Evolutionary conservation across 495 filamentous ascomycete genomes (phyloP).

Genomic region (Penicillium nucicola): DNA sequence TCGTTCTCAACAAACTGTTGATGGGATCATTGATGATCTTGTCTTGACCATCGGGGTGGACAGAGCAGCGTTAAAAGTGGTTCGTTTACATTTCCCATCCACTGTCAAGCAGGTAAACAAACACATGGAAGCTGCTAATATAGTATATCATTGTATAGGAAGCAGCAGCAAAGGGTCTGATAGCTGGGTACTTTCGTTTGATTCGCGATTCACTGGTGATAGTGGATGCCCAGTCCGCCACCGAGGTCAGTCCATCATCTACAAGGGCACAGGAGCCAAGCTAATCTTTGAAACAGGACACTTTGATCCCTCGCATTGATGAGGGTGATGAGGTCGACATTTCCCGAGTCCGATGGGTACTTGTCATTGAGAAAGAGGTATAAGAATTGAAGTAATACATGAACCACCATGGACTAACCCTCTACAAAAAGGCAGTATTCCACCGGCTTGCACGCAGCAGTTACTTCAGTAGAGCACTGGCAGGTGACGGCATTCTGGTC

Average conservation of each 20-base stretch:
- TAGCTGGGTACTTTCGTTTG: slow-evolving; percentile 52
- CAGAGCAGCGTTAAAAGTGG: slow-evolving; percentile 36
- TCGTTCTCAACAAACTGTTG: slow-evolving; percentile 68
- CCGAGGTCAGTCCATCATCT: slow-evolving; percentile 7
- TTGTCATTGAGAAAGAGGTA: slow-evolving; percentile 93
- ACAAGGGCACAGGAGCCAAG: background rate
- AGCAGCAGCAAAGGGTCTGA: slow-evolving; percentile 69
- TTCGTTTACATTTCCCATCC: slow-evolving; percentile 1
- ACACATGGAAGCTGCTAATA: background rate
- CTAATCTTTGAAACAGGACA: slow-evolving; percentile 46
- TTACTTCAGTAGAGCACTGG: slow-evolving; percentile 48
- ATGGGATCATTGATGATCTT: slow-evolving; percentile 78
- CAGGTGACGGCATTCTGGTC: slow-evolving; percentile 62
- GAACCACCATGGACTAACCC: background rate
- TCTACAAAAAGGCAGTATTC: slow-evolving; percentile 69
- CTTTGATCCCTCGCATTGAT: slow-evolving; percentile 60
- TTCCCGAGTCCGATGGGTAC: slow-evolving; percentile 59
- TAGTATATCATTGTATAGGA: slow-evolving; percentile 22
- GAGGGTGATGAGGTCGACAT: slow-evolving; percentile 55
- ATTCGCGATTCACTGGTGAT: slow-evolving; percentile 18
- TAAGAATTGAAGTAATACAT: background rate
- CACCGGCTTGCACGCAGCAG: slow-evolving; percentile 57
- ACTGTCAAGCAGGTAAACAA: background rate
- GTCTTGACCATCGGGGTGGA: slow-evolving; percentile 62
- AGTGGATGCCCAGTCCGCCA: slow-evolving; percentile 18